Evolutionary conservation across 495 filamentous ascomycete genomes (phyloP).

Genomic region (Penicillium silybi): DNA sequence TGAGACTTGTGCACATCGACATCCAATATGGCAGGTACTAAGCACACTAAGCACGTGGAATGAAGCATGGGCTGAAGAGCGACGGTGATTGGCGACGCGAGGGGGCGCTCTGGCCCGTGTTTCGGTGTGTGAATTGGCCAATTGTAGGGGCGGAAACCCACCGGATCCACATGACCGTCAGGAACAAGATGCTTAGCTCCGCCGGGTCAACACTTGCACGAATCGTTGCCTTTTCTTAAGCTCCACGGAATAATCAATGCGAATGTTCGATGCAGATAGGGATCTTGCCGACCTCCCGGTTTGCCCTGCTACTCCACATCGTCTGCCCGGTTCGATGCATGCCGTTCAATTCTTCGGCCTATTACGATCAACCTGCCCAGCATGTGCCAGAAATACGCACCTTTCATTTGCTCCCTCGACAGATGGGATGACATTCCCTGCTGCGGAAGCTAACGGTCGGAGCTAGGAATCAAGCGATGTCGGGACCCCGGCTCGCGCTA

Average conservation of each 20-base stretch:
- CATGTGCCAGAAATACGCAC: conserved; percentile 3
- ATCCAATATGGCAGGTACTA: no score
- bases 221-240: neutral
- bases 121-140: neutral
- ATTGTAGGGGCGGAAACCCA: neutral
- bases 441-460: neutral
- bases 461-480: neutral
- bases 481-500: neutral
- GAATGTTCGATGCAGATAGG: neutral
- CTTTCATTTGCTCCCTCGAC: conserved; percentile 1
- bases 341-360: neutral
- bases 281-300: neutral
- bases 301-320: neutral
- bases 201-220: neutral
- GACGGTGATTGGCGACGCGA: neutral
- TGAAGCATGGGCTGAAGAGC: conserved; percentile 1
- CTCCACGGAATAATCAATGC: neutral
- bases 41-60: conserved; percentile 3
- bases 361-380: neutral
- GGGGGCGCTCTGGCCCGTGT: neutral
- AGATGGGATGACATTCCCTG: neutral
- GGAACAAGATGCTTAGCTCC: neutral
- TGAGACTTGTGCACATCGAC: no score
- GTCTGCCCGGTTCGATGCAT: neutral
- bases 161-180: neutral